These are phyloP conservation scores for Bonnemaisonia californica DNA, from an alignment of 31 red algal species.

Conservation along the genomic window DNA sequence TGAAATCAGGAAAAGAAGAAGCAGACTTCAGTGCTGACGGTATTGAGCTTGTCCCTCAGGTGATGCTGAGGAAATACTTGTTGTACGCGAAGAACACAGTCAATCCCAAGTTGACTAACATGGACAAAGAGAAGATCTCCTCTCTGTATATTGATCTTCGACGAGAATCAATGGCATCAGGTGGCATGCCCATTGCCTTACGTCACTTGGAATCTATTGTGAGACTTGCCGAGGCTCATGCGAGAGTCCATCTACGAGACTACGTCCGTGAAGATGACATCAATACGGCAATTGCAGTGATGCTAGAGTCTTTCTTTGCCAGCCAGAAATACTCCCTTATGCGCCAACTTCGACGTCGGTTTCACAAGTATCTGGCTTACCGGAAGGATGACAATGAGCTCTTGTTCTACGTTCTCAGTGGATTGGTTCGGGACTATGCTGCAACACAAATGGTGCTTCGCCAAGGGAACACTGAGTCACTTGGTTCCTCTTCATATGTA, in stretches of 20 bases:
- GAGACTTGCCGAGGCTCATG: slow-evolving; percentile 91
- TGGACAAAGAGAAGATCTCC: slow-evolving; percentile 96
- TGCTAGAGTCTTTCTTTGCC: slow-evolving; percentile 97
- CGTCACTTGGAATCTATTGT: slow-evolving; percentile 99
- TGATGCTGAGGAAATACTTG: slow-evolving; percentile 92
- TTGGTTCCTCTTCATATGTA: not conserved
- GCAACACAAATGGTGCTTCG: slow-evolving; percentile 46
- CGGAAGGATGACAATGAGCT: slow-evolving; percentile 92
- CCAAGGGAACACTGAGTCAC: not conserved
- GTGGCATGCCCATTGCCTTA: slow-evolving; percentile 97
- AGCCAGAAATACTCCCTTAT: slow-evolving; percentile 97
- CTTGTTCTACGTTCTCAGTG: slow-evolving; percentile 87
- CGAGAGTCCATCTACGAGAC: slow-evolving; percentile 89
- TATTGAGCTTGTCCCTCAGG: slow-evolving; percentile 83
- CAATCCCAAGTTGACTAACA: slow-evolving; percentile 79
- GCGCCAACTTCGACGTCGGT: slow-evolving; percentile 85
- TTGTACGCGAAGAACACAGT: slow-evolving; percentile 83
- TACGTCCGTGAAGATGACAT: slow-evolving; percentile 97
- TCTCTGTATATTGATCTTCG: slow-evolving; percentile 93
- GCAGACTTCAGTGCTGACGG: slow-evolving; percentile 45
- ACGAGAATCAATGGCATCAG: slow-evolving; percentile 89
- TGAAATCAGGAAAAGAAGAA: slow-evolving; percentile 24
- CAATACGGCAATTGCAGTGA: slow-evolving; percentile 93
- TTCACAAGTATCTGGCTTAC: slow-evolving; percentile 90
- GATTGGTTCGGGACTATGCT: slow-evolving; percentile 93